Percentiles rank a stretch among this genome's conserved stretches.
Conservation (phyloP, 164 flowering plant species). For the Sextonia rubra region DNA sequence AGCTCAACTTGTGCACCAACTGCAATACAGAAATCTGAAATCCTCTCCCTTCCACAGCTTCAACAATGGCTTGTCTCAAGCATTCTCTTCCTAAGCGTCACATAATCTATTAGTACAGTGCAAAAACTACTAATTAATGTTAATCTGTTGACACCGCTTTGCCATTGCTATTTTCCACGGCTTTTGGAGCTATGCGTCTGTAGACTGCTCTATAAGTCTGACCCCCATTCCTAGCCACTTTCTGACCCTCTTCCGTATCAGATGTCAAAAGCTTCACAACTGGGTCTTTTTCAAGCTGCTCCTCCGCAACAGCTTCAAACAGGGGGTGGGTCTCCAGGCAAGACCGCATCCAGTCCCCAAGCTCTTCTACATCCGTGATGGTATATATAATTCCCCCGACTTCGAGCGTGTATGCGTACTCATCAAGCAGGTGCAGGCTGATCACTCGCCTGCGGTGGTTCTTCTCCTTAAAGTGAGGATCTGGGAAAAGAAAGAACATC, state of each 20-base stretch:
- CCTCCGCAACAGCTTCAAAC: slow-evolving; percentile 57
- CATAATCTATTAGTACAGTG: neutral
- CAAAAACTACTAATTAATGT: neutral
- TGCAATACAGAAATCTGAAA: neutral
- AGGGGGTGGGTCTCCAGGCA: slow-evolving; percentile 73
- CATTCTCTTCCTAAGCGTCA: neutral
- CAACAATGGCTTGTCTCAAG: neutral
- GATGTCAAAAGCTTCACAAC: slow-evolving; percentile 58
- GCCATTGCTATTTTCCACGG: neutral
- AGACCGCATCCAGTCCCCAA: slow-evolving; percentile 82
- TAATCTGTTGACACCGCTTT: neutral
- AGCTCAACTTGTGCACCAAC: neutral
- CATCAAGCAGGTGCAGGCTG: slow-evolving; percentile 74
- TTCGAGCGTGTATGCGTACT: slow-evolving; percentile 74
- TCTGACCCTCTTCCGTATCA: slow-evolving; percentile 94
- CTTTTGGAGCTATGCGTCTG: slow-evolving; percentile 39
- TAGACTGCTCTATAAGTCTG: slow-evolving; percentile 70
- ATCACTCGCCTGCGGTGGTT: slow-evolving; percentile 87
- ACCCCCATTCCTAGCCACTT: slow-evolving; percentile 85
- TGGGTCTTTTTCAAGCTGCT: slow-evolving; percentile 66
- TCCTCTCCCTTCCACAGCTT: neutral
- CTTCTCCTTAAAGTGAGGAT: slow-evolving; percentile 98
- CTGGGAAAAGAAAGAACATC: slow-evolving; percentile 95
- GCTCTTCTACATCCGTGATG: slow-evolving; percentile 89
- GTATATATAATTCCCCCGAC: slow-evolving; percentile 90